A percentile compares a stretch with the other conserved stretches of the same genome.
These are phyloP conservation scores for Yamadazyma atmosphaerica DNA, from an alignment of 1,139 yeast species.

Conservation along the genomic window DNA sequence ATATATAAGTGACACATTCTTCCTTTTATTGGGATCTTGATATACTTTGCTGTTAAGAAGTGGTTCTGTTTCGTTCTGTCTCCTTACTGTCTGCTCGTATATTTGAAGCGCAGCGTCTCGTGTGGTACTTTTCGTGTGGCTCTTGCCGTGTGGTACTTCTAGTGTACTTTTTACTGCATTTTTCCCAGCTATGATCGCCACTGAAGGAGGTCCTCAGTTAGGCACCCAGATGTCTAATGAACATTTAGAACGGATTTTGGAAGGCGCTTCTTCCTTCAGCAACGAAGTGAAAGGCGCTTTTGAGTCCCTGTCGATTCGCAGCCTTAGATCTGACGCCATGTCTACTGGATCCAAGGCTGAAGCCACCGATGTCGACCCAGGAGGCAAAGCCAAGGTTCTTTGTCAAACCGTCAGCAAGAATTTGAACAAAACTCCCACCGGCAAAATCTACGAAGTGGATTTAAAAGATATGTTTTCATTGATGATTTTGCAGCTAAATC, in stretches of 20 bases:
- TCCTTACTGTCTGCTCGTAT: neutral
- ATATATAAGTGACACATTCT: no score
- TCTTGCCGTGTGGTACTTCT: no score
- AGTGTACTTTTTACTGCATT: no score
- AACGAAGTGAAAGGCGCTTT: neutral
- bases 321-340: no score
- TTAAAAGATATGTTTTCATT: constrained; percentile 58
- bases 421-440: constrained; percentile 47
- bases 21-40: no score
- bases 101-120: neutral
- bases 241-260: neutral
- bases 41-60: no score
- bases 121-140: neutral
- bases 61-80: no score
- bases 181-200: neutral
- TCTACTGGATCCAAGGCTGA: neutral
- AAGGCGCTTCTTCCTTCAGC: neutral
- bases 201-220: neutral
- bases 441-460: constrained; percentile 55
- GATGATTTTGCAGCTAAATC: constrained; percentile 48
- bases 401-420: constrained; percentile 12
- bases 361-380: neutral
- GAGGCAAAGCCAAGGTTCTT: constrained; percentile 3
- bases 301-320: neutral
- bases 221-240: neutral